phyloP scores from a whole-genome alignment of 257 asterid genomes.

The Fraxinus anomala region DNA sequence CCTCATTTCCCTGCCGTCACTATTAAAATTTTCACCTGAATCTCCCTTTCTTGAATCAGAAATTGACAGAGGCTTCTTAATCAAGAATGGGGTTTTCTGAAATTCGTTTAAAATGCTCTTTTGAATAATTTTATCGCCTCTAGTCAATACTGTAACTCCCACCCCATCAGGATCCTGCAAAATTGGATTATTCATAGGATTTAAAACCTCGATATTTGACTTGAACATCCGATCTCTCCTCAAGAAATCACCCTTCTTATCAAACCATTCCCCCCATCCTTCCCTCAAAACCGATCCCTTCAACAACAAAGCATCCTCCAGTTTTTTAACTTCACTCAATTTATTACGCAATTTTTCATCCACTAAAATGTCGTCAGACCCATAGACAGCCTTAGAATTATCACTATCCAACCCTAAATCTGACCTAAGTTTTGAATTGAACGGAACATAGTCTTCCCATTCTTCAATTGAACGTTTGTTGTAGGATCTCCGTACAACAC shows the following conservation, averaged over 20 bases:
- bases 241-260: conserved; percentile 81
- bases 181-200: conserved; percentile 78
- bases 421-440: conserved; percentile 51
- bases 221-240: conserved; percentile 87
- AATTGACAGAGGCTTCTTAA: conserved; percentile 59
- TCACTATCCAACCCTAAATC: conserved; percentile 59
- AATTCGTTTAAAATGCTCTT: conserved; percentile 69
- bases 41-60: conserved; percentile 31
- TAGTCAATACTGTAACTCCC: conserved; percentile 68
- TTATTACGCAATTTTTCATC: conserved; percentile 65
- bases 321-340: conserved; percentile 50
- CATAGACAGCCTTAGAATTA: conserved; percentile 52
- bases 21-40: conserved; percentile 28
- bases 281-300: conserved; percentile 86
- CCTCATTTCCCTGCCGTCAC: conserved; percentile 32
- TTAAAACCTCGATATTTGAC: conserved; percentile 74
- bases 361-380: conserved; percentile 81
- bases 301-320: conserved; percentile 85
- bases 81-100: conserved; percentile 59
- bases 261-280: conserved; percentile 99
- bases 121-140: conserved; percentile 71
- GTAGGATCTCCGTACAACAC: conserved; percentile 75
- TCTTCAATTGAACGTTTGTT: conserved; percentile 77
- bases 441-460: conserved; percentile 90
- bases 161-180: conserved; percentile 91